Evolutionary conservation across 148 eudicot genomes (phyloP).

Genomic region (Chenopodium formosanum): DNA sequence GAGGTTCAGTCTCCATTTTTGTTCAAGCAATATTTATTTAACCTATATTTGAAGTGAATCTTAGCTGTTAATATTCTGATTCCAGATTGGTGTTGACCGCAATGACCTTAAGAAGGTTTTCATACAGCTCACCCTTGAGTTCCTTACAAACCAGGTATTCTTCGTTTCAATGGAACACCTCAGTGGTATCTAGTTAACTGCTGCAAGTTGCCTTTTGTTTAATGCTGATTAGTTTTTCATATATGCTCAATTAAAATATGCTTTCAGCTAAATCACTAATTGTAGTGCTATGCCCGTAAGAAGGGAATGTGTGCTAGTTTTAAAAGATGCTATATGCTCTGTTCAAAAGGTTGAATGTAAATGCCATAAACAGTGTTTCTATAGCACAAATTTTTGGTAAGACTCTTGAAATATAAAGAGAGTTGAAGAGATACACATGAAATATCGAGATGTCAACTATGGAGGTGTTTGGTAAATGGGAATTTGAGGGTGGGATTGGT

Average conservation of each 20-base stretch:
- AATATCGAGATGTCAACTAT: no score
- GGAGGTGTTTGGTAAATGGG: no score
- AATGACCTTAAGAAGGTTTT: conserved; percentile 69
- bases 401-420: no score
- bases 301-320: background rate
- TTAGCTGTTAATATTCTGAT: conserved; percentile 14
- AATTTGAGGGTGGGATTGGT: no score
- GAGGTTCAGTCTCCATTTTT: background rate
- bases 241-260: background rate
- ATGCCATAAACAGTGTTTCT: background rate
- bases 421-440: no score
- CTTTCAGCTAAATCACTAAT: background rate
- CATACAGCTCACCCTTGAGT: conserved; percentile 89
- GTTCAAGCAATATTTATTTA: background rate
- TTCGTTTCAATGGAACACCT: background rate
- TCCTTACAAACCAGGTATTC: conserved; percentile 82
- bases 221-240: background rate
- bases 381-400: background rate
- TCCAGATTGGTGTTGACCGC: conserved; percentile 88
- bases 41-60: background rate
- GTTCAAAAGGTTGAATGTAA: background rate
- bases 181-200: background rate
- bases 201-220: background rate
- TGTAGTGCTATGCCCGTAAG: background rate
- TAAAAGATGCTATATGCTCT: background rate